Evolutionary conservation across 2,329 filamentous ascomycete species (phyloP).

Genomic region (Aspergillus neotritici): DNA sequence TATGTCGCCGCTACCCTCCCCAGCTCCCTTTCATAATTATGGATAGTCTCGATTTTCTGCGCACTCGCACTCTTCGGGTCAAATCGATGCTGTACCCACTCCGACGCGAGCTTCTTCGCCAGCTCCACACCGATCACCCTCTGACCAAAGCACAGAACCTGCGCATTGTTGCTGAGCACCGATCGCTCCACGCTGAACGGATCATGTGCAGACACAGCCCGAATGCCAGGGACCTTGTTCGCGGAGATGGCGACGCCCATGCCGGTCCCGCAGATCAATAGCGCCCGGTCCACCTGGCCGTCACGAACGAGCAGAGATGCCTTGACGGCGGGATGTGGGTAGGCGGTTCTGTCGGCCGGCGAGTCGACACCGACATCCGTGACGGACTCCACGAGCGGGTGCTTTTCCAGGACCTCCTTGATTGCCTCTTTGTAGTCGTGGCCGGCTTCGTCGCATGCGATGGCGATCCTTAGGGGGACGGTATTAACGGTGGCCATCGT

Average conservation of each 20-base stretch:
- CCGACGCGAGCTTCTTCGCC: constrained; percentile 64
- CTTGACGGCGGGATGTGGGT: constrained; percentile 66
- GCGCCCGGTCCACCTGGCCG: constrained; percentile 59
- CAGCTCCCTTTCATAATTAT: constrained; percentile 24
- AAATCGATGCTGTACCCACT: constrained; percentile 74
- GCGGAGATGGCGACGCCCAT: constrained; percentile 76
- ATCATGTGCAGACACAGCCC: constrained; percentile 80
- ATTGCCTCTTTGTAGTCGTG: constrained; percentile 68
- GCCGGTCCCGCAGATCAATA: constrained; percentile 71
- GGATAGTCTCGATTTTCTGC: constrained; percentile 47
- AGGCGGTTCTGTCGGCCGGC: constrained; percentile 64
- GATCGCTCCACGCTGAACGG: constrained; percentile 72
- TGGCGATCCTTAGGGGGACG: constrained; percentile 47
- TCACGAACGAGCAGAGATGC: constrained; percentile 50
- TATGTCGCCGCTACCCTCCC: neutral
- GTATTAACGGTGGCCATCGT: constrained; percentile 1
- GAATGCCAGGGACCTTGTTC: constrained; percentile 73
- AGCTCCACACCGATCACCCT: constrained; percentile 71
- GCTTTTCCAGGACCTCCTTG: constrained; percentile 61
- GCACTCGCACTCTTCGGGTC: constrained; percentile 58
- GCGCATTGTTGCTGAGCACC: constrained; percentile 72
- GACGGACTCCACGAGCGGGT: constrained; percentile 59
- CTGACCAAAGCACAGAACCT: constrained; percentile 77
- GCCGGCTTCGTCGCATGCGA: constrained; percentile 63
- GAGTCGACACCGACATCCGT: constrained; percentile 64